phyloP scores from a whole-genome alignment of 352 stramenopile species.

The Globisporangium sylvaticum region DNA sequence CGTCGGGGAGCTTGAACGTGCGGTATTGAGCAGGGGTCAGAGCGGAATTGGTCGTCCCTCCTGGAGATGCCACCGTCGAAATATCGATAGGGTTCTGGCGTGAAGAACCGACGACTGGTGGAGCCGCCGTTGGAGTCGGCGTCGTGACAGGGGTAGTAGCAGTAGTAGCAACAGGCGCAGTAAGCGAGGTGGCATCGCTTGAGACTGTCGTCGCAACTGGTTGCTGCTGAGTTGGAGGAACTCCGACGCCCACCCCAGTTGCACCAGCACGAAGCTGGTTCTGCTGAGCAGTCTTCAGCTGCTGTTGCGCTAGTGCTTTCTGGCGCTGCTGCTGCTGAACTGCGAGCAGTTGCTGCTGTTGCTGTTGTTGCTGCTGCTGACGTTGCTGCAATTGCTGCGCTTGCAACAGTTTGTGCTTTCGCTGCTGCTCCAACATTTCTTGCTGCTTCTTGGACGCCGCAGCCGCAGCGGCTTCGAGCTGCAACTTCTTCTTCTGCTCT shows the following conservation, averaged over 20 bases:
- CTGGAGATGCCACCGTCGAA: constrained; percentile 26
- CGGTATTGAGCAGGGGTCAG: constrained; percentile 69
- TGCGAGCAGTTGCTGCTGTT: constrained; percentile 29
- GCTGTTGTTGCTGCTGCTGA: constrained; percentile 32
- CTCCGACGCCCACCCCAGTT: constrained; percentile 1
- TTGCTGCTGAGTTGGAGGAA: constrained; percentile 18
- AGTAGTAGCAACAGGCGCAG: constrained; percentile 3
- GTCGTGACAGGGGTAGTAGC: constrained; percentile 2
- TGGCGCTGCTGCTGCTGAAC: constrained; percentile 33
- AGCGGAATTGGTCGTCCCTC: constrained; percentile 26
- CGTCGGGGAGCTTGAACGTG: constrained; percentile 66
- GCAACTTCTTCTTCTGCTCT: constrained; percentile 69
- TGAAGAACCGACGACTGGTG: constrained; percentile 27
- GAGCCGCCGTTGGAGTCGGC: constrained; percentile 12
- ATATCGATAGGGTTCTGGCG: constrained; percentile 53
- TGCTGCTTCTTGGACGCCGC: constrained; percentile 62
- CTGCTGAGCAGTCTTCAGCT: constrained; percentile 30
- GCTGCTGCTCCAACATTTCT: constrained; percentile 54
- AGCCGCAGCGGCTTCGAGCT: constrained; percentile 52
- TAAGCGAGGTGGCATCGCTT: constrained; percentile 18
- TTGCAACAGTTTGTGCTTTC: constrained; percentile 54
- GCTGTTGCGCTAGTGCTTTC: constrained; percentile 27
- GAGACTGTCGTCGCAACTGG: constrained; percentile 8
- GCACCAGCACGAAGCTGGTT: constrained; percentile 27
- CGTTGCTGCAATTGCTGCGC: constrained; percentile 41